Evolutionary conservation across 345 rosid genomes (phyloP).

Genomic region (Cardamine chenopodiifolia): DNA sequence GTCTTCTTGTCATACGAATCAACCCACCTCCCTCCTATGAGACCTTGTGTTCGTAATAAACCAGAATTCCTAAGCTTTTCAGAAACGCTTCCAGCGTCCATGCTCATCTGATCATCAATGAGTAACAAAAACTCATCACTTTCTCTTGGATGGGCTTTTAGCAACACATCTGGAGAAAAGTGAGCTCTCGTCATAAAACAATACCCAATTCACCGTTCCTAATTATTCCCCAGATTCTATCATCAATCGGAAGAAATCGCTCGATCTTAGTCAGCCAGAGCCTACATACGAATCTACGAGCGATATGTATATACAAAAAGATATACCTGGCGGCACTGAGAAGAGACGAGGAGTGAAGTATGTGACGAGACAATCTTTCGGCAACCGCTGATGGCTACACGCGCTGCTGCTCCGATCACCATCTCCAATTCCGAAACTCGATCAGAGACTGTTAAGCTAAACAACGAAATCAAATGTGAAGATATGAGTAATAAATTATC

Average conservation of each 20-base stretch:
- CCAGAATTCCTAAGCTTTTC: slow-evolving; percentile 55
- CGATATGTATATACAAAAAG: not conserved
- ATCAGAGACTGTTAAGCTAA: too few relatives aligned
- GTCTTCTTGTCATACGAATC: slow-evolving; percentile 77
- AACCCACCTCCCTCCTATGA: slow-evolving; percentile 87
- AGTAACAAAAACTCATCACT: too few relatives aligned
- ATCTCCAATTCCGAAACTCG: not conserved
- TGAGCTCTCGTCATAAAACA: slow-evolving; percentile 12
- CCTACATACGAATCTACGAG: not conserved
- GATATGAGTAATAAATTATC: not conserved
- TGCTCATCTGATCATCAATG: slow-evolving; percentile 58
- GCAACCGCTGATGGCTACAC: slow-evolving; percentile 38
- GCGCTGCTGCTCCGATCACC: slow-evolving; percentile 44
- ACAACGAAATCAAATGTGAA: not conserved
- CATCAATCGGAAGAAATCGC: slow-evolving; percentile 19
- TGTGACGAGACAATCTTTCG: slow-evolving; percentile 29
- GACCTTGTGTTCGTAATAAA: slow-evolving; percentile 67
- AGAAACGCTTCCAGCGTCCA: slow-evolving; percentile 51
- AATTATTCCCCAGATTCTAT: not conserved
- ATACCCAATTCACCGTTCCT: not conserved
- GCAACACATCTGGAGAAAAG: too few relatives aligned
- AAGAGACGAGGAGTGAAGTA: slow-evolving; percentile 29
- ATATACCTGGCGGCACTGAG: slow-evolving; percentile 39
- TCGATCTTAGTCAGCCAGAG: not conserved
- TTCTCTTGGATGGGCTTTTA: too few relatives aligned